Conservation (phyloP, 2,329 filamentous ascomycete species). For the Xylariaceae sp. region DNA sequence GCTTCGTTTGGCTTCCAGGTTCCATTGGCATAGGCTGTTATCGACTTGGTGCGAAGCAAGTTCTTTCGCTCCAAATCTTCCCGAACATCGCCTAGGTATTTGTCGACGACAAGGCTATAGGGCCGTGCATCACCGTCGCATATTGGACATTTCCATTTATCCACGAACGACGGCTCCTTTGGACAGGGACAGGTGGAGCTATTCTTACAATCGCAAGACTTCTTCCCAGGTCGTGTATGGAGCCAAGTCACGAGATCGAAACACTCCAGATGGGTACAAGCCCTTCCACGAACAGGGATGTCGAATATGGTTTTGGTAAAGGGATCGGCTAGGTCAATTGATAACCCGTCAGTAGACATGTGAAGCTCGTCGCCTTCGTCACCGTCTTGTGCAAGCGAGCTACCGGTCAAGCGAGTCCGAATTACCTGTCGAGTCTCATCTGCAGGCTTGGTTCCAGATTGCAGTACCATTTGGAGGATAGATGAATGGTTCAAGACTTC, state of each 20-base stretch:
- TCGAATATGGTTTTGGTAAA: conserved; percentile 63
- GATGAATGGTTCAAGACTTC: conserved; percentile 48
- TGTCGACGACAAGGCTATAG: conserved; percentile 64
- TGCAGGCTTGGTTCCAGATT: conserved; percentile 37
- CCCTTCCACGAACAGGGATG: conserved; percentile 64
- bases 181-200: conserved; percentile 35
- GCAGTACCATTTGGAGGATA: conserved; percentile 38
- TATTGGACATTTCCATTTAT: conserved; percentile 84
- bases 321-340: conserved; percentile 63
- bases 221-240: conserved; percentile 54
- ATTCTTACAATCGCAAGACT: conserved; percentile 34
- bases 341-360: conserved; percentile 54
- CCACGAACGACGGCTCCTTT: conserved; percentile 52
- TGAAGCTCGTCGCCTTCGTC: conserved; percentile 66
- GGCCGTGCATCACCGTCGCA: conserved; percentile 77
- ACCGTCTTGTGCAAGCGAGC: conserved; percentile 21
- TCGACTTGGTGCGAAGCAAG: conserved; percentile 50
- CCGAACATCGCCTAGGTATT: conserved; percentile 65
- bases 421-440: conserved; percentile 55
- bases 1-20: conserved; percentile 52
- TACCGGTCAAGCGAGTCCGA: conserved; percentile 39
- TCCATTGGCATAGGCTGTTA: conserved; percentile 61
- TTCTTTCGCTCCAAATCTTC: conserved; percentile 46
- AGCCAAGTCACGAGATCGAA: conserved; percentile 88
- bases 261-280: conserved; percentile 77